phyloP scores from a whole-genome alignment of 1,139 yeast genomes.

The Yamadazyma songkhlaensis region DNA sequence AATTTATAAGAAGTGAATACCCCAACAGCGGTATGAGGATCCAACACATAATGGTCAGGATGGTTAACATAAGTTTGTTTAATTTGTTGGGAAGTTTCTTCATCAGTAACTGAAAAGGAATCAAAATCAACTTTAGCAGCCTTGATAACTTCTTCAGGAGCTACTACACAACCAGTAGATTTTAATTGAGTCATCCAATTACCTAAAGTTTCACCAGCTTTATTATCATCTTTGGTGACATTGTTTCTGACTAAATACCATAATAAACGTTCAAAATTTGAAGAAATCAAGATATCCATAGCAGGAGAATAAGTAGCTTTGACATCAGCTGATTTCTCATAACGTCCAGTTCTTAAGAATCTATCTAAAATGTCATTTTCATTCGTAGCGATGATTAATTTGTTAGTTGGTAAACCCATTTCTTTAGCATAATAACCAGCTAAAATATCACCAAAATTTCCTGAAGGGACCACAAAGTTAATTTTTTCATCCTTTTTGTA shows the following conservation, averaged over 20 bases:
- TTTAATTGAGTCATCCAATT: conserved; percentile 81
- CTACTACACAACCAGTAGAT: conserved; percentile 70
- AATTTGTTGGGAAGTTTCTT: conserved; percentile 75
- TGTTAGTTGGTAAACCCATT: conserved; percentile 92
- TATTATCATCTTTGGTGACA: conserved; percentile 52
- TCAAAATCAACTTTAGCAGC: conserved; percentile 70
- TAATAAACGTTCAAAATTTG: conserved; percentile 91
- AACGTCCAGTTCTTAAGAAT: conserved; percentile 81
- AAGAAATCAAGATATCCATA: conserved; percentile 94
- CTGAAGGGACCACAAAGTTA: conserved; percentile 92
- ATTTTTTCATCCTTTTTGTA: conserved; percentile 22
- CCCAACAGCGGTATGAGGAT: conserved; percentile 97
- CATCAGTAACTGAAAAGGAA: conserved; percentile 77
- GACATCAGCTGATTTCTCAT: conserved; percentile 68
- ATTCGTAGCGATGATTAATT: conserved; percentile 89
- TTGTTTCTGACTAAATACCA: conserved; percentile 88
- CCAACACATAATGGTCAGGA: conserved; percentile 76
- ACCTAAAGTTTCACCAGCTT: conserved; percentile 73
- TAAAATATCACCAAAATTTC: conserved; percentile 95
- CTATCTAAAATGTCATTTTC: conserved; percentile 93
- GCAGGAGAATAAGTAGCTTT: conserved; percentile 95
- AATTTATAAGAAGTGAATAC: conserved; percentile 70
- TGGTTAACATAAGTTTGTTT: conserved; percentile 59
- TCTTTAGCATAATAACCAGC: conserved; percentile 94
- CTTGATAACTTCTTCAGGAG: conserved; percentile 59